Evolutionary conservation across 495 filamentous ascomycete species (phyloP).

Genomic region (Lineolata rhizophorae): DNA sequence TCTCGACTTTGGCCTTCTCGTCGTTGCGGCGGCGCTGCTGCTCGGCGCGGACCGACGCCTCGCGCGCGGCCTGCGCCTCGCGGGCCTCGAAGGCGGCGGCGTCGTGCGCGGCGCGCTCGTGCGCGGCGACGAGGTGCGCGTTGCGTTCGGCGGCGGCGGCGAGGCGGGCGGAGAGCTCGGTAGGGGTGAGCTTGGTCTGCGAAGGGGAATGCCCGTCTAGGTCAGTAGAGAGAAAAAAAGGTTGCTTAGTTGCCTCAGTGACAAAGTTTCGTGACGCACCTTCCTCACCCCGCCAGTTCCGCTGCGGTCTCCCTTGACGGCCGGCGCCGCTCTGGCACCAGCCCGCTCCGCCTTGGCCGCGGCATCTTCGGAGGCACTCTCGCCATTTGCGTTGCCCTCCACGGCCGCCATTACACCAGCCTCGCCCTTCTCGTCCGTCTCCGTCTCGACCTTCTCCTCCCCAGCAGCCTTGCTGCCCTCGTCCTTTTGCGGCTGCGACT

Average conservation of each 20-base stretch:
- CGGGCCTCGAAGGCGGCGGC: slow-evolving; percentile 42
- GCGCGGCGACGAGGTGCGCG: slow-evolving; percentile 32
- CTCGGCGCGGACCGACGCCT: no score
- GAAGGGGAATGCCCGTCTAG: neutral
- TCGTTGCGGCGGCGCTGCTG: slow-evolving; percentile 33
- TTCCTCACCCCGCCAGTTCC: slow-evolving; percentile 42
- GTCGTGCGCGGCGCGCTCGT: slow-evolving; percentile 45
- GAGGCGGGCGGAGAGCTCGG: slow-evolving; percentile 37
- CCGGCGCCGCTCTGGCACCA: slow-evolving; percentile 12
- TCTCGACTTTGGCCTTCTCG: no score
- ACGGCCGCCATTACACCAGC: slow-evolving; percentile 1
- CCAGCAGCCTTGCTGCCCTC: slow-evolving; percentile 2
- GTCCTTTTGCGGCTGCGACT: slow-evolving; percentile 3
- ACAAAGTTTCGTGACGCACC: slow-evolving; percentile 5
- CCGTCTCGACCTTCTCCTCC: slow-evolving; percentile 1
- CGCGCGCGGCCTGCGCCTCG: slow-evolving; percentile 31
- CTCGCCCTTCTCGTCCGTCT: neutral
- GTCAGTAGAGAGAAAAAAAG: neutral
- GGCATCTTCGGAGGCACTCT: neutral
- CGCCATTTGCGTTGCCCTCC: slow-evolving; percentile 4
- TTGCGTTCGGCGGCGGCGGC: slow-evolving; percentile 36
- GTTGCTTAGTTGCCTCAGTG: no score
- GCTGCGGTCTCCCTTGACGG: slow-evolving; percentile 46
- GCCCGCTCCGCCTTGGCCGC: neutral
- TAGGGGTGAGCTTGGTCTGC: slow-evolving; percentile 46